Conservation (phyloP, 208 protist genomes). For the Trypanosoma rangeli region DNA sequence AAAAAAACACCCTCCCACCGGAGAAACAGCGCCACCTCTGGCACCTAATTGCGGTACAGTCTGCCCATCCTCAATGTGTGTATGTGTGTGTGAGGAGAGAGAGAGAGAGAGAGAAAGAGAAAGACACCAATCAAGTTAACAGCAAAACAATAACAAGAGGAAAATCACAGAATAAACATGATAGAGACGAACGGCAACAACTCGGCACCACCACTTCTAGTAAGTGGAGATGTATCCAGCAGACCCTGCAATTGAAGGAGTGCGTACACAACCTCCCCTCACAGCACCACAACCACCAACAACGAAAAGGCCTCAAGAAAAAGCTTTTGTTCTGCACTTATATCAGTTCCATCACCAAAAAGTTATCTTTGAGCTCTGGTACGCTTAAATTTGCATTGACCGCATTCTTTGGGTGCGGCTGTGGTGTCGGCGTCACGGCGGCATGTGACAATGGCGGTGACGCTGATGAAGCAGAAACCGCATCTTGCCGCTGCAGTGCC, state of each 20-base stretch:
- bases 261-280: not conserved
- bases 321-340: constrained; percentile 17
- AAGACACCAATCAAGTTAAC: not conserved
- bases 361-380: constrained; percentile 56
- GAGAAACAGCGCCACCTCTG: not conserved
- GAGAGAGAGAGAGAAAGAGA: constrained; percentile 5
- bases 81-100: not conserved
- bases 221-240: not conserved
- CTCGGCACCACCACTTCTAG: not conserved
- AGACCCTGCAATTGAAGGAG: not conserved
- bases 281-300: not conserved
- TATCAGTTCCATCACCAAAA: constrained; percentile 57
- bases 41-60: not conserved
- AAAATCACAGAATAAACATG: constrained; percentile 21
- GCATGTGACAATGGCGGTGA: not conserved
- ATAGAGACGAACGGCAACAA: not conserved
- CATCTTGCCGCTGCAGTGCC: not conserved
- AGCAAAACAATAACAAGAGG: constrained; percentile 6
- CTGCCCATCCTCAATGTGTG: constrained; percentile 1
- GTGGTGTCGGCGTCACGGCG: constrained; percentile 12
- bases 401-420: not conserved
- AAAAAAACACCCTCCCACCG: not conserved
- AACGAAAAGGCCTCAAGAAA: not conserved
- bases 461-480: not conserved
- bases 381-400: constrained; percentile 18